Base-by-base conservation (phyloP, 805 yeast species). In the Jamesozyma rosinii region DNA sequence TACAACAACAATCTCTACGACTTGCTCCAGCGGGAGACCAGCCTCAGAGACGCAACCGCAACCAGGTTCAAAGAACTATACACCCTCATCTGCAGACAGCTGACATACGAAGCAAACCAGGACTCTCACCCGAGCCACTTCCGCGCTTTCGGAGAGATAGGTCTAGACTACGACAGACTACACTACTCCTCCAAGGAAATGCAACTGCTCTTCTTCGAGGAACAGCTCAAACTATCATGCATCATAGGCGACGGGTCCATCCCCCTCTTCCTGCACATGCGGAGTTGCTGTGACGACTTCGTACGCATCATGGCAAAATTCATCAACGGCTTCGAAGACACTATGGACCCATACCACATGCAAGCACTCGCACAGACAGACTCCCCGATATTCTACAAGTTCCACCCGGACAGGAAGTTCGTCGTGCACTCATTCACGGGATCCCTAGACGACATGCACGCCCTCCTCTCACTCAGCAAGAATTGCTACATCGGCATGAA, bases 401-500 rank as follows among this genome's bases (percentile, higher is more conserved):
- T 73, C 22, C 58, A 49, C 22, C 42, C 55, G 1, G 41, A 66
- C 1, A 54, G 74, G 30, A 73, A 76, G 34, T 90, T 92, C n/a
- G 90, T 92, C 5, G 90, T 92, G 1, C 99, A 92, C 62, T 89
- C 97, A 1, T 92, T 90, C 62, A 90, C 98, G 0, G 99, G 97
- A 2, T 70, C 87, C 0, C 44, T 60, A 14, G 74, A 69, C 4
- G 97, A 92, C 49, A 62, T 87, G 48, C 52, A 70, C 5, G 68
- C 69, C 41, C 55, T 88, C 22, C 60, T 89, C 18, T 65, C 65
- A 0, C 59, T 76, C 39, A 52, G 63, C 4, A 46, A 50, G 10
- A 59, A 61, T 40, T 51, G 55, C 38, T 83, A 69, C 50, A 75
- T 92, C 41, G 88, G 97, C 35, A 69, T 92, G 46, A 92, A 92